phyloP scores from a whole-genome alignment of 495 filamentous ascomycete species.

The Penicillium manginii region DNA sequence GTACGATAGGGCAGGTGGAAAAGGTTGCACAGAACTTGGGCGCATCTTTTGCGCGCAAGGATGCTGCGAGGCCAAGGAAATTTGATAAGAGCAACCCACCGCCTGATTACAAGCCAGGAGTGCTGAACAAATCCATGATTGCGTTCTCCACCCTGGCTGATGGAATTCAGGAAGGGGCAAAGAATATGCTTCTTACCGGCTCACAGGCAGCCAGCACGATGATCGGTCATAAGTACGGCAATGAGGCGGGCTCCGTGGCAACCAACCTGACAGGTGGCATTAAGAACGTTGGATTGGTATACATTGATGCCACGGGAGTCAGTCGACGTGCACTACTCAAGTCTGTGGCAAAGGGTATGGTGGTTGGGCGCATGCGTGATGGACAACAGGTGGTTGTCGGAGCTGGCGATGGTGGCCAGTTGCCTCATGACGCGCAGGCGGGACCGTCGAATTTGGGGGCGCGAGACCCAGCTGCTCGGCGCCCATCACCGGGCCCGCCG shows the following conservation, averaged over 20 bases:
- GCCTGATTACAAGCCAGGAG: slow-evolving; percentile 79
- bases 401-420: slow-evolving; percentile 70
- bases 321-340: slow-evolving; percentile 87
- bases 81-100: slow-evolving; percentile 61
- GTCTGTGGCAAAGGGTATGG: slow-evolving; percentile 96
- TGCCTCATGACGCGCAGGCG: slow-evolving; percentile 32
- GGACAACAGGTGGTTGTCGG: slow-evolving; percentile 88
- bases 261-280: slow-evolving; percentile 77
- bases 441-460: slow-evolving; percentile 22
- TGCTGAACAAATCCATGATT: slow-evolving; percentile 94
- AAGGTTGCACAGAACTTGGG: slow-evolving; percentile 86
- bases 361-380: slow-evolving; percentile 82
- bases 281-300: slow-evolving; percentile 96
- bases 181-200: slow-evolving; percentile 71
- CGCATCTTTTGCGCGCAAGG: slow-evolving; percentile 67
- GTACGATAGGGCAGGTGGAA: slow-evolving; percentile 81
- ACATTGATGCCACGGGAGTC: slow-evolving; percentile 93
- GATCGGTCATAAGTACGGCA: slow-evolving; percentile 81
- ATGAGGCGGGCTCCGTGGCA: slow-evolving; percentile 78
- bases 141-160: slow-evolving; percentile 95
- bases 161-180: slow-evolving; percentile 83
- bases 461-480: slow-evolving; percentile 31
- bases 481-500: slow-evolving; percentile 43
- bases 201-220: slow-evolving; percentile 78
- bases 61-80: slow-evolving; percentile 58